Evolutionary conservation across 257 asterid genomes (phyloP).

Genomic region (Solanum appendiculatum): DNA sequence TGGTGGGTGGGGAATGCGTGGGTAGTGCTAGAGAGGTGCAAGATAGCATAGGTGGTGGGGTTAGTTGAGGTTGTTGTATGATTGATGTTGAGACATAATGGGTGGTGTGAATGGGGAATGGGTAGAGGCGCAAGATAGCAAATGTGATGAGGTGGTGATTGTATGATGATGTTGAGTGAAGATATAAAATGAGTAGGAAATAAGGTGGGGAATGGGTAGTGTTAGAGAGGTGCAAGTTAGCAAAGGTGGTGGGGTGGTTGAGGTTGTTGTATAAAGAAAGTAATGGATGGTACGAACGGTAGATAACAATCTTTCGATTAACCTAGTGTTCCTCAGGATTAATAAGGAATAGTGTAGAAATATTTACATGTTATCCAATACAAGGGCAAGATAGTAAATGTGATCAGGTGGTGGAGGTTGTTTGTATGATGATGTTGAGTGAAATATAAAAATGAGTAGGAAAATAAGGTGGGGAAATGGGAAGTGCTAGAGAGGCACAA

Average conservation of each 20-base stretch:
- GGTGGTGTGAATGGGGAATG: neutral
- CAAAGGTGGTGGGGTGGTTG: too few species aligned
- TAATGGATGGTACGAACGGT: too few species aligned
- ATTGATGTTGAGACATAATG: neutral
- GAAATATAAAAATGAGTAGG: neutral
- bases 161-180: neutral
- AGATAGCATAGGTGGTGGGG: conserved; percentile 2
- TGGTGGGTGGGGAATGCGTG: neutral
- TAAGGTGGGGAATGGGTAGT: too few species aligned
- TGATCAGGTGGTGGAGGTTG: neutral
- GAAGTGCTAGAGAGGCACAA: neutral
- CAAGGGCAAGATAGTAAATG: too few species aligned
- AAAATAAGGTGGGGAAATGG: neutral
- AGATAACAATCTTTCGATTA: too few species aligned
- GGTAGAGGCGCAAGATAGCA: too few species aligned
- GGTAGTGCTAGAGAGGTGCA: neutral
- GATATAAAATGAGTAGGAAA: too few species aligned
- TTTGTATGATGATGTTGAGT: neutral
- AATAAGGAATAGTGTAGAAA: neutral
- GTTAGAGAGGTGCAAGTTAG: too few species aligned
- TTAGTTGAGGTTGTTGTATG: neutral
- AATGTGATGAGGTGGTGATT: neutral
- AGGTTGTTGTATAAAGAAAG: too few species aligned
- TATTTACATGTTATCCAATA: too few species aligned
- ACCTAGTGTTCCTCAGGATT: fast-evolving